These are phyloP conservation scores for Solanum chiquidenum DNA, from an alignment of 257 asterid species.

Conservation along the genomic window DNA sequence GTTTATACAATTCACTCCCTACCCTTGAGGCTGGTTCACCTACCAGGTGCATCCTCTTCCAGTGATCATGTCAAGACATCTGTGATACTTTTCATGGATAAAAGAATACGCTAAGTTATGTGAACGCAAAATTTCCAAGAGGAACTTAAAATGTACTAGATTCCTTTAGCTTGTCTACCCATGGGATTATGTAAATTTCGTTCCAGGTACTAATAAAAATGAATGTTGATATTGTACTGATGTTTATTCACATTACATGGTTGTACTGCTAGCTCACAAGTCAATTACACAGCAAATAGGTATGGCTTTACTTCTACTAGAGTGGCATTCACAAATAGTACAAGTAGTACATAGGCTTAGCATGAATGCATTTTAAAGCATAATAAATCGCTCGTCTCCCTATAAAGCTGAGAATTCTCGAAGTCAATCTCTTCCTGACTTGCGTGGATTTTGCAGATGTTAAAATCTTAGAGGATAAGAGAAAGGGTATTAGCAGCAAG, in stretches of 20 bases:
- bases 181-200: neutral
- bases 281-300: neutral
- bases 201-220: neutral
- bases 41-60: constrained; percentile 27
- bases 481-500: neutral
- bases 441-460: neutral
- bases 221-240: neutral
- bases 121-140: neutral
- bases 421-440: neutral
- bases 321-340: too few species aligned
- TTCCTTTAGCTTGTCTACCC: neutral
- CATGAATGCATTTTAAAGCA: neutral
- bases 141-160: neutral
- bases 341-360: too few species aligned
- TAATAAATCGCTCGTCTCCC: too few species aligned
- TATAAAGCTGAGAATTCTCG: neutral
- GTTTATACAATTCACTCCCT: constrained; percentile 22
- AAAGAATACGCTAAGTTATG: too few species aligned
- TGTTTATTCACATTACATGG: neutral
- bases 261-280: neutral
- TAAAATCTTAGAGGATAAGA: neutral
- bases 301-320: too few species aligned
- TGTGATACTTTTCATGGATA: neutral
- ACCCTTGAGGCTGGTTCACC: constrained; percentile 23
- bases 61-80: neutral